Percentiles rank a stretch among this genome's conserved stretches.
Evolutionary conservation across 768 basidiomycete species (phyloP).

Genomic region (Albatrellus ellisii): DNA sequence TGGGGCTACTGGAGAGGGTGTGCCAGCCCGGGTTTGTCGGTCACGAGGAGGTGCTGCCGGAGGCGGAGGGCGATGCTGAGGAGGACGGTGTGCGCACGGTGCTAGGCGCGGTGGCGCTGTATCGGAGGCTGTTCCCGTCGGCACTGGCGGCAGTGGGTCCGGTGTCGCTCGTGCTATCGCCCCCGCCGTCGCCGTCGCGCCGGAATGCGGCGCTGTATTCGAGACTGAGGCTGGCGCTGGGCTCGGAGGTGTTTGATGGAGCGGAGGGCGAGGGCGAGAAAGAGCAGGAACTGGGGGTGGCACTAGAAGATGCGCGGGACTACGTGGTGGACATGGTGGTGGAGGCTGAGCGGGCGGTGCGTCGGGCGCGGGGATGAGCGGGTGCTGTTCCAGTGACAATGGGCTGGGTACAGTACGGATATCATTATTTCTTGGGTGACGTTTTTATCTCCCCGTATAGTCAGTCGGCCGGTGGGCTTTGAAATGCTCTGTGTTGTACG

Average conservation of each 20-base stretch:
- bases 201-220: slow-evolving; percentile 28
- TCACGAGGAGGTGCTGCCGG: slow-evolving; percentile 18
- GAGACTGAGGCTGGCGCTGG: slow-evolving; percentile 41
- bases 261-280: slow-evolving; percentile 18
- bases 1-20: slow-evolving; percentile 39
- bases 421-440: too few species aligned
- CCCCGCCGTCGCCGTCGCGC: slow-evolving; percentile 40
- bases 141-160: slow-evolving; percentile 6
- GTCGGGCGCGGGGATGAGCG: slow-evolving; percentile 5
- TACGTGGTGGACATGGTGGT: slow-evolving; percentile 62
- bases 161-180: slow-evolving; percentile 33
- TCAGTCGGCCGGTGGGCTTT: too few species aligned
- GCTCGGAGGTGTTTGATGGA: slow-evolving; percentile 36
- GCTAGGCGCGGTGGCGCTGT: slow-evolving; percentile 46
- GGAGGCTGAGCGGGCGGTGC: slow-evolving; percentile 14
- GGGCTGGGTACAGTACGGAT: too few species aligned
- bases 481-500: too few species aligned
- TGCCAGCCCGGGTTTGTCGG: slow-evolving; percentile 15
- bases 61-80: slow-evolving; percentile 7
- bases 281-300: slow-evolving; percentile 25
- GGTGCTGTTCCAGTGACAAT: too few species aligned
- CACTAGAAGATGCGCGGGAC: slow-evolving; percentile 64
- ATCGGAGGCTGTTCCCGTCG: slow-evolving; percentile 45
- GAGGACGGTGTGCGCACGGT: slow-evolving; percentile 19
- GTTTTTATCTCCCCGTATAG: too few species aligned